phyloP scores from a whole-genome alignment of 192 early-diverging fungal species.

The Coemansia sp. region DNA sequence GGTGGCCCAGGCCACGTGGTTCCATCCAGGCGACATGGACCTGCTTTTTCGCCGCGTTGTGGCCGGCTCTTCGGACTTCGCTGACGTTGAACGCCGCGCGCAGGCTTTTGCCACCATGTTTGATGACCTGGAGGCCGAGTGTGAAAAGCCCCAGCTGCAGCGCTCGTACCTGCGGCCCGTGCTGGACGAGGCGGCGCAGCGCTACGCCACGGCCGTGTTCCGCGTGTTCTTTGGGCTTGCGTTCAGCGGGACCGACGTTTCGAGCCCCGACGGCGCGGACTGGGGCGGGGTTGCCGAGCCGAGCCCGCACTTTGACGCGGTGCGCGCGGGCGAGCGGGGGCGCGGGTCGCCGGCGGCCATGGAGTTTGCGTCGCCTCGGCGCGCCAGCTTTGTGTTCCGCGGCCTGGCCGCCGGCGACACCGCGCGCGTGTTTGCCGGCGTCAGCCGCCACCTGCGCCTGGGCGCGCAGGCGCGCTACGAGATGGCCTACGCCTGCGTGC shows the following conservation, averaged over 20 bases:
- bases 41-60: background rate
- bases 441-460: background rate
- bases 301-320: background rate
- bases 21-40: background rate
- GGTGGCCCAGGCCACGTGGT: background rate
- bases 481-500: background rate
- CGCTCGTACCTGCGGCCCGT: background rate
- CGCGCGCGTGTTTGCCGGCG: background rate
- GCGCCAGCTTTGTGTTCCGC: background rate
- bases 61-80: background rate
- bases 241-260: background rate
- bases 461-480: background rate
- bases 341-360: background rate
- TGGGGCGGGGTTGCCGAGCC: background rate
- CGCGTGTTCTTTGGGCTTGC: background rate
- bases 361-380: conserved; percentile 2
- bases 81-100: background rate
- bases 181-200: background rate
- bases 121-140: background rate
- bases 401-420: background rate
- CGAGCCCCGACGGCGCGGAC: background rate
- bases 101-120: background rate
- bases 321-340: background rate
- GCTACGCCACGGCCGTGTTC: background rate
- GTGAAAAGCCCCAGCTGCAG: background rate